Percentiles rank a stretch among this genome's conserved stretches.
Evolutionary conservation across 1,284 basidiomycete species (phyloP).

Genomic region (Anthracocystis walkeri): DNA sequence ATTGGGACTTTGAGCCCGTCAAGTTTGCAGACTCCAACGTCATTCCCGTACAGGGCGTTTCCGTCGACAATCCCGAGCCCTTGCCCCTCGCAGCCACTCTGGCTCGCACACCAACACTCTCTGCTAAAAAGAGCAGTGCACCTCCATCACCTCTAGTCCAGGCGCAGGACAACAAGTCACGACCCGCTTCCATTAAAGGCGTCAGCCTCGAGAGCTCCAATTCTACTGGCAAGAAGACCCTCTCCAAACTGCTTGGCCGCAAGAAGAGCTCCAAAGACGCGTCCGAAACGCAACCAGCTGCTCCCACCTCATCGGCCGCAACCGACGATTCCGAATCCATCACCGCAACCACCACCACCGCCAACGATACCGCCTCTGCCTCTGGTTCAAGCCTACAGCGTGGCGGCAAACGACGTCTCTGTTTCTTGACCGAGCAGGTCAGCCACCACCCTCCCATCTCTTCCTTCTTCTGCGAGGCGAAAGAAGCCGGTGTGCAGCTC

Average conservation of each 20-base stretch:
- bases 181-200: constrained; percentile 41
- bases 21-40: constrained; percentile 46
- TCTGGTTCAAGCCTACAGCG: constrained; percentile 31
- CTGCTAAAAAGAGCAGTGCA: constrained; percentile 39
- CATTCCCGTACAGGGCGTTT: constrained; percentile 45
- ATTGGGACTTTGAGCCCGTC: constrained; percentile 63
- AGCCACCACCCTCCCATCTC: constrained; percentile 97
- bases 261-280: constrained; percentile 36
- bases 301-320: constrained; percentile 11
- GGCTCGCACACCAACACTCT: constrained; percentile 29
- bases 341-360: constrained; percentile 16
- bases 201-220: constrained; percentile 28
- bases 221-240: constrained; percentile 38
- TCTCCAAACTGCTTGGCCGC: constrained; percentile 51
- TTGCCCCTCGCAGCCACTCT: constrained; percentile 29
- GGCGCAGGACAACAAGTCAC: constrained; percentile 39
- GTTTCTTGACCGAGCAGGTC: constrained; percentile 72
- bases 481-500: constrained; percentile 61
- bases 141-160: constrained; percentile 40
- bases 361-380: constrained; percentile 34
- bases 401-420: constrained; percentile 42
- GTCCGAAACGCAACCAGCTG: constrained; percentile 22
- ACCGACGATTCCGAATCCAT: constrained; percentile 21
- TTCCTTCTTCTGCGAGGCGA: constrained; percentile 74
- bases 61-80: constrained; percentile 35